Evolutionary conservation across 371 early-diverging fungal species (phyloP).

Genomic region (Cladochytrium tenue): DNA sequence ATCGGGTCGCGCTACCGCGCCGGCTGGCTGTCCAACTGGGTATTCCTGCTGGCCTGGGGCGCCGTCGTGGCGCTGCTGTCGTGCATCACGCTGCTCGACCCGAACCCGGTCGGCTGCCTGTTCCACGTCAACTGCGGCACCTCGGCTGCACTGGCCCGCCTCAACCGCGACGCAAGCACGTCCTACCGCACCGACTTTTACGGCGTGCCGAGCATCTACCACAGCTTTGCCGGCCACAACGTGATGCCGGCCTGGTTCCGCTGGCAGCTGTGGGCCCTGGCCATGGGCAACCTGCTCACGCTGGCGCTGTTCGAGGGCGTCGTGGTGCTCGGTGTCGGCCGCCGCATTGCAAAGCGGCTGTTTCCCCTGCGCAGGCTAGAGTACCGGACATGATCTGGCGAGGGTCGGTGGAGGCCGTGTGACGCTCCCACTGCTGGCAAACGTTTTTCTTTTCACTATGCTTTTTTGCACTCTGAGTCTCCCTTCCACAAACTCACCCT

Average conservation of each 20-base stretch:
- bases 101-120: conserved; percentile 68
- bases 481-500: too few relatives aligned
- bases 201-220: conserved; percentile 61
- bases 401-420: too few relatives aligned
- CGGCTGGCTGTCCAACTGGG: conserved; percentile 63
- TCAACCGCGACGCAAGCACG: conserved; percentile 46
- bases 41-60: conserved; percentile 58
- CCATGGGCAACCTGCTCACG: conserved; percentile 31
- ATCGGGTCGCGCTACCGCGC: conserved; percentile 67
- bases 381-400: conserved; percentile 4
- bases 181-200: conserved; percentile 41
- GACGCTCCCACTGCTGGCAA: too few relatives aligned
- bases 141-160: conserved; percentile 36
- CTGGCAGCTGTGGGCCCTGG: conserved; percentile 49
- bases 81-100: conserved; percentile 60
- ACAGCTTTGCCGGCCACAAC: conserved; percentile 65
- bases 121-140: conserved; percentile 80
- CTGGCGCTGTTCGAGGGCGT: conserved; percentile 34
- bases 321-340: conserved; percentile 34
- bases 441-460: too few relatives aligned
- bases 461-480: too few relatives aligned
- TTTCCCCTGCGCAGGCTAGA: conserved; percentile 17
- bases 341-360: conserved; percentile 27
- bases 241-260: conserved; percentile 68
- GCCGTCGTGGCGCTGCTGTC: conserved; percentile 57